These are phyloP conservation scores for Lactuca sativa DNA, from an alignment of 129 eudicot species.

Conservation along the genomic window DNA sequence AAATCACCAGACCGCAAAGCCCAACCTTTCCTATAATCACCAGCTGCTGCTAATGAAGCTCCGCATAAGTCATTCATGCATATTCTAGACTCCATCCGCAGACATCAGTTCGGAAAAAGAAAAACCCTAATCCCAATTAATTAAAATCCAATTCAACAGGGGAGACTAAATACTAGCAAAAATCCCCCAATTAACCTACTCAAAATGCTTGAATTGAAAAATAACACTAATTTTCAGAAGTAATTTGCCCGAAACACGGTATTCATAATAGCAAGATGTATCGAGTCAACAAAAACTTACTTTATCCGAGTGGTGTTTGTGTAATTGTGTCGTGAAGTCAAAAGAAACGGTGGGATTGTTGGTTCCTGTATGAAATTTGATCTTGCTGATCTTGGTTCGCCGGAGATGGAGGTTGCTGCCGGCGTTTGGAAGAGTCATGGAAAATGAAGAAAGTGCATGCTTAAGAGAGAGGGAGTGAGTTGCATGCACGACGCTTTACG, in stretches of 20 bases:
- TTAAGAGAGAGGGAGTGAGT: constrained; percentile 15
- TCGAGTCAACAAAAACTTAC: constrained; percentile 1
- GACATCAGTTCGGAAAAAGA: constrained; percentile 21
- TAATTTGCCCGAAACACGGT: background rate
- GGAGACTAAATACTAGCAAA: constrained; percentile 4
- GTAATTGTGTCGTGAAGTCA: constrained; percentile 7
- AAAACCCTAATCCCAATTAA: constrained; percentile 36
- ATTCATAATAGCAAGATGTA: background rate
- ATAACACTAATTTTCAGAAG: background rate
- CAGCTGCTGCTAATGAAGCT: constrained; percentile 38
- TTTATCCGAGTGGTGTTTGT: background rate
- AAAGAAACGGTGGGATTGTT: constrained; percentile 3
- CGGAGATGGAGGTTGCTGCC: constrained; percentile 33
- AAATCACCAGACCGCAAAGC: constrained; percentile 80
- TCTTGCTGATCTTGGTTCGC: constrained; percentile 4
- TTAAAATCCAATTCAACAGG: constrained; percentile 26
- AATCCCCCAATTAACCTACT: constrained; percentile 16
- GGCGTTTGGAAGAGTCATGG: constrained; percentile 27
- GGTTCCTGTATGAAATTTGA: background rate
- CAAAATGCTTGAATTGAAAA: background rate
- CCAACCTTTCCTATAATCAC: constrained; percentile 69
- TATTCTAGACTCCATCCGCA: constrained; percentile 33
- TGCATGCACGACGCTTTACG: constrained; percentile 73
- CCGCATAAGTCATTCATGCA: constrained; percentile 83
- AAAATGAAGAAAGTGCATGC: constrained; percentile 25